phyloP scores from a whole-genome alignment of 768 basidiomycete species.

The Tricholoma sp. region DNA sequence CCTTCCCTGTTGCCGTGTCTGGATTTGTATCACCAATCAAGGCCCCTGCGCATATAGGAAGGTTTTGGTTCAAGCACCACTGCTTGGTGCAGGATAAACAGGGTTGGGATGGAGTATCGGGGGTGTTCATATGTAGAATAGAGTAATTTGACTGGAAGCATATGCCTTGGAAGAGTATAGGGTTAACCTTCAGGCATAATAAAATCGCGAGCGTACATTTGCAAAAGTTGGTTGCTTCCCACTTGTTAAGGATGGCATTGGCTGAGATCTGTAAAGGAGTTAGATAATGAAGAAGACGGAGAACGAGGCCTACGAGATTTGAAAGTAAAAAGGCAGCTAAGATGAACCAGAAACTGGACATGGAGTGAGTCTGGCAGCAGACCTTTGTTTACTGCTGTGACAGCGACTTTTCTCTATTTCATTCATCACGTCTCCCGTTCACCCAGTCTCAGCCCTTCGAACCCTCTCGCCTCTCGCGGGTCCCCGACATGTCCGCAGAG shows the following conservation, averaged over 20 bases:
- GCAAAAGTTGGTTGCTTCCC: slow-evolving; percentile 90
- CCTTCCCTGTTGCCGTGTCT: slow-evolving; percentile 90
- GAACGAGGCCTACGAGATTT: slow-evolving; percentile 17
- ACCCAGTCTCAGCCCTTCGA: neutral
- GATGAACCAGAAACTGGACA: slow-evolving; percentile 7
- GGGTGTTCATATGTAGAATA: slow-evolving; percentile 74
- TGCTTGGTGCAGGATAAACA: slow-evolving; percentile 92
- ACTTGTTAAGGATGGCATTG: slow-evolving; percentile 53
- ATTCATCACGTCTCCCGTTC: slow-evolving; percentile 1
- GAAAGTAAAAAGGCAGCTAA: slow-evolving; percentile 12
- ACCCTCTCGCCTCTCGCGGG: slow-evolving; percentile 4
- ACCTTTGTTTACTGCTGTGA: slow-evolving; percentile 1
- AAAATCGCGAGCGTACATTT: slow-evolving; percentile 51
- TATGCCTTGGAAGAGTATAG: slow-evolving; percentile 54
- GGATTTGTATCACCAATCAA: slow-evolving; percentile 83
- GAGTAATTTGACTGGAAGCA: slow-evolving; percentile 87
- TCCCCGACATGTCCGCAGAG: slow-evolving; percentile 65
- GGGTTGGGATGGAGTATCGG: slow-evolving; percentile 83
- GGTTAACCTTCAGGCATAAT: slow-evolving; percentile 1
- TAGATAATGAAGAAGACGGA: neutral
- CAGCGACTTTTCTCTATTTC: neutral
- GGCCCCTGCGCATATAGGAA: slow-evolving; percentile 78
- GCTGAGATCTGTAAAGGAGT: slow-evolving; percentile 21
- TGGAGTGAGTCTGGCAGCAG: neutral
- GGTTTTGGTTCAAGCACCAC: slow-evolving; percentile 92